A percentile compares a stretch with the other conserved stretches of the same genome.
Conservation (phyloP, 2,329 filamentous ascomycete species). For the Ophiostoma fasciatum region DNA sequence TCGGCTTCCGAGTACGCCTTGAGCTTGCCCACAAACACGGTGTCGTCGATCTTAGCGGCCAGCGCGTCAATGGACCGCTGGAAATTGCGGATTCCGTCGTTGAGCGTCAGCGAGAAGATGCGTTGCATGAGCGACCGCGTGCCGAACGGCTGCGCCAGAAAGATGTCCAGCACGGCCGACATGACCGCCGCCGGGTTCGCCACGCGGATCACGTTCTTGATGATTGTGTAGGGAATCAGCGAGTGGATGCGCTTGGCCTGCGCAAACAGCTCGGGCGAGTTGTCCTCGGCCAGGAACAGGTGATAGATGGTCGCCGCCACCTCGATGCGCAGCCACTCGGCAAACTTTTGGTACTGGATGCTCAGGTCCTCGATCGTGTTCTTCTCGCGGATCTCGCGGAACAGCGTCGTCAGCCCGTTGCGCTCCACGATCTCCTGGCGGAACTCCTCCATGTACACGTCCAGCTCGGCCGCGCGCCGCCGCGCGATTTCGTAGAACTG, state of each 20-base stretch:
- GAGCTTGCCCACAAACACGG: slow-evolving; percentile 65
- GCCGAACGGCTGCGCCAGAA: slow-evolving; percentile 89
- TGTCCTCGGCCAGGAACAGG: slow-evolving; percentile 93
- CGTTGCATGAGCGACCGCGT: slow-evolving; percentile 80
- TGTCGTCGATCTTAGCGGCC: slow-evolving; percentile 63
- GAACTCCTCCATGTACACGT: slow-evolving; percentile 95
- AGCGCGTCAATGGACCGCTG: slow-evolving; percentile 77
- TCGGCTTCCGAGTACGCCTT: slow-evolving; percentile 63
- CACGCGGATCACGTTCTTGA: slow-evolving; percentile 95
- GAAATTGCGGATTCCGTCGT: slow-evolving; percentile 76
- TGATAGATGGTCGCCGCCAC: slow-evolving; percentile 95
- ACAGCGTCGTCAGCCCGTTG: slow-evolving; percentile 82
- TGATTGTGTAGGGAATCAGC: slow-evolving; percentile 75
- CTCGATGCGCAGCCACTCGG: slow-evolving; percentile 95
- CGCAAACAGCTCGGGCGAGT: slow-evolving; percentile 89
- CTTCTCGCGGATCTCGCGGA: slow-evolving; percentile 86
- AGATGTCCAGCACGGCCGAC: slow-evolving; percentile 87
- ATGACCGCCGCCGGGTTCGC: slow-evolving; percentile 95
- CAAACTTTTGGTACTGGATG: slow-evolving; percentile 94
- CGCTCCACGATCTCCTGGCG: slow-evolving; percentile 51
- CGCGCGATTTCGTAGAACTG: slow-evolving; percentile 92
- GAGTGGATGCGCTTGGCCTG: slow-evolving; percentile 92
- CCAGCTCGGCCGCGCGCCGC: slow-evolving; percentile 77
- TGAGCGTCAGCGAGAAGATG: slow-evolving; percentile 82
- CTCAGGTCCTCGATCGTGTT: slow-evolving; percentile 75